A percentile compares a stretch with the other conserved stretches of the same genome.
Conservation (phyloP, 257 asterid genomes). For the Prunella vulgaris region DNA sequence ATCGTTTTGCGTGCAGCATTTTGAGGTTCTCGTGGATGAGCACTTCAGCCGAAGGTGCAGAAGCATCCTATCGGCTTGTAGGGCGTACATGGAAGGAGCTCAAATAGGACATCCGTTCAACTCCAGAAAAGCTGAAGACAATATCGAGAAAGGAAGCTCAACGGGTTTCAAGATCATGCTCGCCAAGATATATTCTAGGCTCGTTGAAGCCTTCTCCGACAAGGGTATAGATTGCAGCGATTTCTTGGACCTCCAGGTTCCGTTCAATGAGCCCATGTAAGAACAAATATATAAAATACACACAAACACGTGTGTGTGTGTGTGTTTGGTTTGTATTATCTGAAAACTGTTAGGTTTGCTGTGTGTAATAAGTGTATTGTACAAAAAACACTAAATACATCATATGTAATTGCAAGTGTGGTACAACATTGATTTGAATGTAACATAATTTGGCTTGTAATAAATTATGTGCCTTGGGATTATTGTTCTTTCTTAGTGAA, state of each 20-base stretch:
- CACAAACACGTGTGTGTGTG: too few relatives aligned
- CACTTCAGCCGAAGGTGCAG: conserved; percentile 60
- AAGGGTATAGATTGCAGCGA: conserved; percentile 57
- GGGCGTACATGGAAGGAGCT: conserved; percentile 75
- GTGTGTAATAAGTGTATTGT: conserved; percentile 14
- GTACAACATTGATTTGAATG: conserved; percentile 9
- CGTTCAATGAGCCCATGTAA: conserved; percentile 4
- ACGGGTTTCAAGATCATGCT: conserved; percentile 90
- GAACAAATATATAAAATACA: not conserved
- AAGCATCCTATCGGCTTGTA: conserved; percentile 57
- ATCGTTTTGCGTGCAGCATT: conserved; percentile 40
- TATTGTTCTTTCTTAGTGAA: not conserved
- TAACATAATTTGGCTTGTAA: conserved; percentile 26
- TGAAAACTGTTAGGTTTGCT: conserved; percentile 9
- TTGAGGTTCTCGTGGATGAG: conserved; percentile 73
- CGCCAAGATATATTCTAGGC: conserved; percentile 61
- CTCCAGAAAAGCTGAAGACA: conserved; percentile 28
- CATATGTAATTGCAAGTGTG: not conserved
- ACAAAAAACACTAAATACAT: conserved; percentile 12
- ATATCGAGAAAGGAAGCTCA: conserved; percentile 52
- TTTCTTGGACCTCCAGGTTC: conserved; percentile 25
- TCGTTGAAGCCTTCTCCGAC: conserved; percentile 61
- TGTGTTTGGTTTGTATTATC: conserved; percentile 20
- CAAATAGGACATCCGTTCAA: conserved; percentile 56
- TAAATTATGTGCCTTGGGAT: conserved; percentile 7